Conservation (phyloP, 495 filamentous ascomycete species). For the Aspergillus bridgeri region DNA sequence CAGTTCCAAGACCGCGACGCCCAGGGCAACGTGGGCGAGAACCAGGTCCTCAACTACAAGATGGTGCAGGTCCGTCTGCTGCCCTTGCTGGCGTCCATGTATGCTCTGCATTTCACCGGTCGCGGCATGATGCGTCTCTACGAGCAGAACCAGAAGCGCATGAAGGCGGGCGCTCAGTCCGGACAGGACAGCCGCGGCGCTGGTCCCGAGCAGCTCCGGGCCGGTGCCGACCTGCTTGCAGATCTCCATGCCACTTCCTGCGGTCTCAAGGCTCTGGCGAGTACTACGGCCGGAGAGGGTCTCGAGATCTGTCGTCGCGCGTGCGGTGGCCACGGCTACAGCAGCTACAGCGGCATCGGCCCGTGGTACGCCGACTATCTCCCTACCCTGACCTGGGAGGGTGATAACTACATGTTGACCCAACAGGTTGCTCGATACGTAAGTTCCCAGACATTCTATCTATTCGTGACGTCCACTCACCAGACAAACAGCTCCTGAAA, state of each 20-base stretch:
- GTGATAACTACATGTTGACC: conserved; percentile 76
- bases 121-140: conserved; percentile 66
- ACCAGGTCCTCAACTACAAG: conserved; percentile 69
- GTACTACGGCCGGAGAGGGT: conserved; percentile 64
- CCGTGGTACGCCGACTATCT: conserved; percentile 66
- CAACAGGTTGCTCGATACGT: conserved; percentile 74
- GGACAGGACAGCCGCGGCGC: conserved; percentile 50
- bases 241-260: conserved; percentile 73
- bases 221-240: conserved; percentile 62
- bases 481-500: conserved; percentile 48
- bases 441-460: conserved; percentile 13
- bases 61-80: conserved; percentile 71
- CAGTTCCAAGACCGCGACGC: conserved; percentile 72
- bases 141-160: conserved; percentile 59
- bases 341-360: conserved; percentile 65
- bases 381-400: conserved; percentile 61
- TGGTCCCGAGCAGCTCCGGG: conserved; percentile 61
- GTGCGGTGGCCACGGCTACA: conserved; percentile 73
- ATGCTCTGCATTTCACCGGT: conserved; percentile 71
- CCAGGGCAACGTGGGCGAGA: conserved; percentile 54
- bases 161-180: conserved; percentile 43
- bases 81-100: conserved; percentile 68
- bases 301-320: conserved; percentile 68
- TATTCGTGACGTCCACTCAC: conserved; percentile 1
- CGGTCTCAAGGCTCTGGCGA: conserved; percentile 67